Conservation (phyloP, 1,139 yeast genomes). For the Candida sp. region DNA sequence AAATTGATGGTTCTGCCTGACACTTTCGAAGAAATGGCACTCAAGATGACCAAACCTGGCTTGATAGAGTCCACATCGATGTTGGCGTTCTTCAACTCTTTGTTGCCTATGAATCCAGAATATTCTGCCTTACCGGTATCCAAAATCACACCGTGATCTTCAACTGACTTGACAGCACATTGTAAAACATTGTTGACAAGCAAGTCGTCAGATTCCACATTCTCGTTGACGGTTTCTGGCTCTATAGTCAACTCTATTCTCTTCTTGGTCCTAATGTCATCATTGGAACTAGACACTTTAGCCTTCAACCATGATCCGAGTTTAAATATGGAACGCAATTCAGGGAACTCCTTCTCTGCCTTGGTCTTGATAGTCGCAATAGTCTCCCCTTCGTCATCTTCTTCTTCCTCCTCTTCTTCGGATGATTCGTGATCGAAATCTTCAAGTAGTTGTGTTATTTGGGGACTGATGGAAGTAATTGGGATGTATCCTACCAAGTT, state of each 20-base stretch:
- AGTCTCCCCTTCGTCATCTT: constrained; percentile 41
- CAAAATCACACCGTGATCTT: constrained; percentile 89
- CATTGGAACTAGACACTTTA: constrained; percentile 55
- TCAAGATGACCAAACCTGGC: constrained; percentile 54
- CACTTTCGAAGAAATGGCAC: constrained; percentile 48
- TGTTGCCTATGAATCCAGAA: constrained; percentile 79
- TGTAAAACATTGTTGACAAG: constrained; percentile 69
- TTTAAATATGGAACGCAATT: constrained; percentile 55
- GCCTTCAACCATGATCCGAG: constrained; percentile 92
- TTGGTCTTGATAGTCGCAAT: constrained; percentile 29
- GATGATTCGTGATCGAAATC: constrained; percentile 46
- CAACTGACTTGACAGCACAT: constrained; percentile 76
- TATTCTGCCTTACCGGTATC: constrained; percentile 63
- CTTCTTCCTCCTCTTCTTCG: constrained; percentile 47
- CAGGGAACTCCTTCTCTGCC: constrained; percentile 51
- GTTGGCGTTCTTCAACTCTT: constrained; percentile 47
- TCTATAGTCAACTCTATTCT: constrained; percentile 77
- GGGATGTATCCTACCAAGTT: constrained; percentile 82
- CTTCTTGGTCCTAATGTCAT: constrained; percentile 55
- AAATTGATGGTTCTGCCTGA: constrained; percentile 66
- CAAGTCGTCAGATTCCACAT: constrained; percentile 68
- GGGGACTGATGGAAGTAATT: constrained; percentile 73
- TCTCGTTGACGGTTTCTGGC: constrained; percentile 71
- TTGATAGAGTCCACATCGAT: constrained; percentile 21
- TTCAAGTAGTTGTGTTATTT: constrained; percentile 61